Conservation (phyloP, 2,329 filamentous ascomycete species). For the Torrubiellomyces zombiae region DNA sequence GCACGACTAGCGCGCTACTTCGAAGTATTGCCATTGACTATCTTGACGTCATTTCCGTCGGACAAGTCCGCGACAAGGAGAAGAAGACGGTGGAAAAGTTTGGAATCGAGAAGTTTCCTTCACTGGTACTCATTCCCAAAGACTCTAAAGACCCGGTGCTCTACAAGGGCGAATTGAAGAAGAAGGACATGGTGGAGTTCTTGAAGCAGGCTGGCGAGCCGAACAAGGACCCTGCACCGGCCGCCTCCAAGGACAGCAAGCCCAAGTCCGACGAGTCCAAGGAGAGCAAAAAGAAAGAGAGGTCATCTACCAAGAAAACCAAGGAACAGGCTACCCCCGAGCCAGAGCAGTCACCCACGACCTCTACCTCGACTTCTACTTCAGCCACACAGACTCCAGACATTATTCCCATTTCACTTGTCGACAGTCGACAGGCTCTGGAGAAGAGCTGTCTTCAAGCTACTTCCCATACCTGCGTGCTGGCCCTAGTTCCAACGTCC, state of each 20-base stretch:
- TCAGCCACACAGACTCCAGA: conserved; percentile 14
- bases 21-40: conserved; percentile 85
- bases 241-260: conserved; percentile 16
- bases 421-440: conserved; percentile 48
- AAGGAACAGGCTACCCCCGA: conserved; percentile 13
- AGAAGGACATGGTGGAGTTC: conserved; percentile 66
- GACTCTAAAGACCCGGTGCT: conserved; percentile 49
- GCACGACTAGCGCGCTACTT: conserved; percentile 66
- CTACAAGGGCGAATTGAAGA: conserved; percentile 75
- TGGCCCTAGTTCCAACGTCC: conserved; percentile 49
- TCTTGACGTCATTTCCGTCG: conserved; percentile 60
- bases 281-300: conserved; percentile 19
- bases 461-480: conserved; percentile 68
- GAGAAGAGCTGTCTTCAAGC: conserved; percentile 54
- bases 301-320: conserved; percentile 23
- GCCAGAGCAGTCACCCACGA: conserved; percentile 15
- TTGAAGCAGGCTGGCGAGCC: conserved; percentile 62
- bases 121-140: conserved; percentile 62
- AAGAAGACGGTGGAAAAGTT: conserved; percentile 54
- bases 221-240: conserved; percentile 52
- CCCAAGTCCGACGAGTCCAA: conserved; percentile 19
- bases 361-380: conserved; percentile 5
- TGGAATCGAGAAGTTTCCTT: conserved; percentile 61
- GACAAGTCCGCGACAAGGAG: conserved; percentile 74
- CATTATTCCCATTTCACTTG: conserved; percentile 46